Evolutionary conservation across 306 rosid species (phyloP).

Genomic region (Begonia peltatifolia): DNA sequence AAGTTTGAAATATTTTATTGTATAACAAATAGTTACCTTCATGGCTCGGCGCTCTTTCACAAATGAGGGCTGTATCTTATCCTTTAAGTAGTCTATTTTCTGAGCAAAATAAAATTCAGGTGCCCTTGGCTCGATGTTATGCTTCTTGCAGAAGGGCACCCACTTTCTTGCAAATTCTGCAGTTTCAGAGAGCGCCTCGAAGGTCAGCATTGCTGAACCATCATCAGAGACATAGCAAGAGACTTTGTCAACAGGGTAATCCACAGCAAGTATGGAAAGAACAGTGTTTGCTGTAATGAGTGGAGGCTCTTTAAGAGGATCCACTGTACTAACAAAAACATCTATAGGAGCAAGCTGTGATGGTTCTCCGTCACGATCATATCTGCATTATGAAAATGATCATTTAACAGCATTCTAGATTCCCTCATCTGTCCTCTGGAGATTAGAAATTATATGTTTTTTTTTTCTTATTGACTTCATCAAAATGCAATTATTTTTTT

Average conservation of each 20-base stretch:
- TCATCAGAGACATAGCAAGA: constrained; percentile 97
- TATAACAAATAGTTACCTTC: constrained; percentile 46
- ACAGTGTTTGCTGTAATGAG: constrained; percentile 96
- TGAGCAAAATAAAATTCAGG: constrained; percentile 94
- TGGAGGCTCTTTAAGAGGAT: constrained; percentile 99
- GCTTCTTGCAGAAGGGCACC: constrained; percentile 98
- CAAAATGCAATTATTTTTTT: no score
- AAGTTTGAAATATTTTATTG: not conserved
- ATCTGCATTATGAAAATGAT: constrained; percentile 33
- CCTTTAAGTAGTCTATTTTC: constrained; percentile 94
- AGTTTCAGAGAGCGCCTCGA: constrained; percentile 94
- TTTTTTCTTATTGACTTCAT: no score
- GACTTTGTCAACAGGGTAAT: constrained; percentile 99
- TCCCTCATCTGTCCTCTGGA: not conserved
- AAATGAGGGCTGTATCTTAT: constrained; percentile 94
- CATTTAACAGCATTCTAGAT: constrained; percentile 10
- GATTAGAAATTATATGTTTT: no score
- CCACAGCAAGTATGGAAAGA: constrained; percentile 93
- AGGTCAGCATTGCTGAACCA: constrained; percentile 98
- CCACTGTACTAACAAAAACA: constrained; percentile 95
- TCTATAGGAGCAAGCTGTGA: constrained; percentile 93
- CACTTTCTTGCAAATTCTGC: constrained; percentile 97
- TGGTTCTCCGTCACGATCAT: constrained; percentile 93
- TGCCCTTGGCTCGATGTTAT: constrained; percentile 91
- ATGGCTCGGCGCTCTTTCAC: constrained; percentile 96